Evolutionary conservation across 768 basidiomycete species (phyloP).

Genomic region (Tylopilus sp.): DNA sequence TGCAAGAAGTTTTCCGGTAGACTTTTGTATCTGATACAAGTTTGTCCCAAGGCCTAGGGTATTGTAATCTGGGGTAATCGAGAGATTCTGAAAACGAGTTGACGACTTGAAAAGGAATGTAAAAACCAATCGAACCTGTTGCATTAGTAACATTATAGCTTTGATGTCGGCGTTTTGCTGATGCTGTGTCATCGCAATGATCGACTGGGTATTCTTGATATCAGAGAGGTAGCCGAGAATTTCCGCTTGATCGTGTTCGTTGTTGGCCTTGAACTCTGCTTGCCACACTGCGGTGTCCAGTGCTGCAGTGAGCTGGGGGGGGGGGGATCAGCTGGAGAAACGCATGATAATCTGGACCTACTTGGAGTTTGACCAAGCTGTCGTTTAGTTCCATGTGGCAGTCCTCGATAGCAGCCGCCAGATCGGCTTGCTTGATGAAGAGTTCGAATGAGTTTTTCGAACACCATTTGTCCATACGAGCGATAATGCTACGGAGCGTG

Average conservation of each 20-base stretch:
- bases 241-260: conserved; percentile 42
- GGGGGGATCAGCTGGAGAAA: conserved; percentile 5
- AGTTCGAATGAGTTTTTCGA: conserved; percentile 37
- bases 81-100: conserved; percentile 22
- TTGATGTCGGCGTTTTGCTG: conserved; percentile 36
- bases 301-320: conserved; percentile 41
- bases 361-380: conserved; percentile 48
- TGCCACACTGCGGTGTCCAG: conserved; percentile 50
- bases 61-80: conserved; percentile 11
- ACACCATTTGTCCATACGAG: conserved; percentile 44
- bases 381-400: conserved; percentile 46
- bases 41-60: conserved; percentile 47
- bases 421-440: conserved; percentile 44
- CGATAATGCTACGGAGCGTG: conserved; percentile 35
- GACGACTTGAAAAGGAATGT: conserved; percentile 6
- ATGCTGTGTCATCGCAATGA: conserved; percentile 32
- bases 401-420: conserved; percentile 41
- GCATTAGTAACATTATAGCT: conserved; percentile 48
- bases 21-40: conserved; percentile 47
- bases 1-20: conserved; percentile 46
- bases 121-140: conserved; percentile 34
- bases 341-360: conserved; percentile 14
- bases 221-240: conserved; percentile 42
- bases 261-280: conserved; percentile 36
- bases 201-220: conserved; percentile 39